phyloP scores from a whole-genome alignment of 768 basidiomycete genomes.

The Thelephora aurantiotincta region DNA sequence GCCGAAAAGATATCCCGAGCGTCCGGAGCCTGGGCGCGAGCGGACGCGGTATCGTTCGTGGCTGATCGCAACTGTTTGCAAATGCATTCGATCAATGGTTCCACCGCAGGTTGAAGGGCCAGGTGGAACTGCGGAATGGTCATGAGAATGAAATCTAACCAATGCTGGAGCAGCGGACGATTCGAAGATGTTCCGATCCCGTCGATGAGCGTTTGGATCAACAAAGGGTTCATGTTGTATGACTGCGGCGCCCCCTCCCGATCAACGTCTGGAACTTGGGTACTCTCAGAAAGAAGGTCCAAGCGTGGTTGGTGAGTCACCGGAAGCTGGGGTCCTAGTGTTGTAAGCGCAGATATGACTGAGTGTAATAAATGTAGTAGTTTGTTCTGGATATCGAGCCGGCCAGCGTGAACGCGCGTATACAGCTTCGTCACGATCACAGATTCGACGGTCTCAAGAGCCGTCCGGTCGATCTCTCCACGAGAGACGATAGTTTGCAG shows the following conservation, averaged over 20 bases:
- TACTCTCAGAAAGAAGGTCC: slow-evolving; percentile 7
- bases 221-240: slow-evolving; percentile 51
- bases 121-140: slow-evolving; percentile 78
- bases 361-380: slow-evolving; percentile 85
- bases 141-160: slow-evolving; percentile 93
- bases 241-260: slow-evolving; percentile 17
- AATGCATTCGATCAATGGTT: slow-evolving; percentile 68
- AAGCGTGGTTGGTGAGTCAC: slow-evolving; percentile 1
- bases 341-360: slow-evolving; percentile 51
- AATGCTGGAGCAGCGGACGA: slow-evolving; percentile 78
- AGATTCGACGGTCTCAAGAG: slow-evolving; percentile 53
- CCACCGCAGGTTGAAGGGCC: slow-evolving; percentile 46
- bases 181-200: slow-evolving; percentile 61
- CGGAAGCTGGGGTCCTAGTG: slow-evolving; percentile 16
- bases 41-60: slow-evolving; percentile 38
- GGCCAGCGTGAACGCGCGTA: slow-evolving; percentile 48
- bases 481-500: slow-evolving; percentile 72
- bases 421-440: slow-evolving; percentile 65
- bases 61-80: slow-evolving; percentile 51
- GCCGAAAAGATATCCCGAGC: slow-evolving; percentile 30
- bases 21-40: slow-evolving; percentile 22
- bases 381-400: slow-evolving; percentile 85
- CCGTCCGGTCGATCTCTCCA: slow-evolving; percentile 55
- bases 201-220: slow-evolving; percentile 69
- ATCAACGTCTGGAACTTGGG: slow-evolving; percentile 15